These are phyloP conservation scores for Fusarium liriodendri DNA, from an alignment of 2,329 filamentous ascomycete species.

Conservation along the genomic window DNA sequence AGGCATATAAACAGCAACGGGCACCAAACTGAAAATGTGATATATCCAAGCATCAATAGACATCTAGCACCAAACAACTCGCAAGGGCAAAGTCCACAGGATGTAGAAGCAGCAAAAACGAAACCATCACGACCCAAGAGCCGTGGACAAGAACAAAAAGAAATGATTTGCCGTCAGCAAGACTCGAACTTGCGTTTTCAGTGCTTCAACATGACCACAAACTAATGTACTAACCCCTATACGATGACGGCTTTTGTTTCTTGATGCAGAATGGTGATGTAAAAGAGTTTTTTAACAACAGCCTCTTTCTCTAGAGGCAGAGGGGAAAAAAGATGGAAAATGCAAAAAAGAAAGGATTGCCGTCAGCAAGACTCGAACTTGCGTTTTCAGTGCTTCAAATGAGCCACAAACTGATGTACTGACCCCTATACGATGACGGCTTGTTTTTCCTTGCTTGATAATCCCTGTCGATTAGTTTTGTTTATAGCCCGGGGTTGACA, in stretches of 20 bases:
- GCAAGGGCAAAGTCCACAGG: neutral
- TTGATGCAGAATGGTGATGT: neutral
- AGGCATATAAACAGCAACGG: neutral
- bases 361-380: conserved; percentile 39
- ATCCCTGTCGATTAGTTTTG: conserved; percentile 4
- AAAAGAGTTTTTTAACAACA: neutral
- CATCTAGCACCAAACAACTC: neutral
- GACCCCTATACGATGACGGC: conserved; percentile 41
- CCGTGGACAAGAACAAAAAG: conserved; percentile 3
- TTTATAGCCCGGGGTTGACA: neutral
- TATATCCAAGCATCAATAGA: neutral
- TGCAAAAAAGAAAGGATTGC: conserved; percentile 5
- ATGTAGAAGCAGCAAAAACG: neutral
- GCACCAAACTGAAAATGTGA: neutral
- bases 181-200: conserved; percentile 48
- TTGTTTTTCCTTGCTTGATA: neutral
- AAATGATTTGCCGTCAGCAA: conserved; percentile 32
- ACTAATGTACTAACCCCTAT: conserved; percentile 47
- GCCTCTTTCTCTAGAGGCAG: neutral
- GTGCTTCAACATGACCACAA: conserved; percentile 44
- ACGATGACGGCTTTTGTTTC: conserved; percentile 39
- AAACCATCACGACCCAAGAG: neutral
- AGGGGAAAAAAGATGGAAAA: neutral
- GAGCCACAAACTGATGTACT: conserved; percentile 43
- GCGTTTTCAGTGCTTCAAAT: conserved; percentile 38